Evolutionary conservation across 108 stramenopile genomes (phyloP).

Genomic region (Stephanodiscus minutulus): DNA sequence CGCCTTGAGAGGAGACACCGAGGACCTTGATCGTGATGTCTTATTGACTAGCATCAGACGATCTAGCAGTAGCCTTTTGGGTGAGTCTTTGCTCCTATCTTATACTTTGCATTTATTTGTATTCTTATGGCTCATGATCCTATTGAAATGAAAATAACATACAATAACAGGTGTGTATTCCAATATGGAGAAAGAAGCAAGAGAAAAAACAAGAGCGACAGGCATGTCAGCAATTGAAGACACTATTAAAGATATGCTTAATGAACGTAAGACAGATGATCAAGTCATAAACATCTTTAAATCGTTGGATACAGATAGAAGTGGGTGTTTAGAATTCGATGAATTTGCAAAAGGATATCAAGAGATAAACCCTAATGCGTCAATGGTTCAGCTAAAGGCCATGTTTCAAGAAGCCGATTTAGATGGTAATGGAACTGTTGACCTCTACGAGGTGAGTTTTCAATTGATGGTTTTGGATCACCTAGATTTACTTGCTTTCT

Average conservation of each 20-base stretch:
- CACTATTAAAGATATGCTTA: slow-evolving; percentile 44
- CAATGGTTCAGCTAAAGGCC: slow-evolving; percentile 23
- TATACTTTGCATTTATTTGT: too few species aligned
- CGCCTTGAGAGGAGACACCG: too few species aligned
- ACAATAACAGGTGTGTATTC: slow-evolving; percentile 46
- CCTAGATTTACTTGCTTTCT: background rate
- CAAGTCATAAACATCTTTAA: slow-evolving; percentile 45
- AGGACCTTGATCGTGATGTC: too few species aligned
- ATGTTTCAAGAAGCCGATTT: slow-evolving; percentile 55
- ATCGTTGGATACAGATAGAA: slow-evolving; percentile 47
- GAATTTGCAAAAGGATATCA: slow-evolving; percentile 49
- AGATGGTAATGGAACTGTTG: slow-evolving; percentile 43
- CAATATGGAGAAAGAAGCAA: slow-evolving; percentile 45
- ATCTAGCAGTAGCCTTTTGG: too few species aligned
- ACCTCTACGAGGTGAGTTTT: slow-evolving; percentile 1
- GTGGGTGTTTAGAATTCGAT: slow-evolving; percentile 38
- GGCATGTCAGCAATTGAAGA: slow-evolving; percentile 23
- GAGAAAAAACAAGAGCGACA: slow-evolving; percentile 7
- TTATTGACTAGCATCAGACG: too few species aligned
- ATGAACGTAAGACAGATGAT: slow-evolving; percentile 41
- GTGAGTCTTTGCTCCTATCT: too few species aligned
- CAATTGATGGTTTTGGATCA: slow-evolving; percentile 52
- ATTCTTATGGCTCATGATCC: too few species aligned
- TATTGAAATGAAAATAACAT: too few species aligned
- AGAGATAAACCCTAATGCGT: slow-evolving; percentile 28